Conservation (phyloP, 1,139 yeast genomes). For the Debaryomycetaceae sp. region DNA sequence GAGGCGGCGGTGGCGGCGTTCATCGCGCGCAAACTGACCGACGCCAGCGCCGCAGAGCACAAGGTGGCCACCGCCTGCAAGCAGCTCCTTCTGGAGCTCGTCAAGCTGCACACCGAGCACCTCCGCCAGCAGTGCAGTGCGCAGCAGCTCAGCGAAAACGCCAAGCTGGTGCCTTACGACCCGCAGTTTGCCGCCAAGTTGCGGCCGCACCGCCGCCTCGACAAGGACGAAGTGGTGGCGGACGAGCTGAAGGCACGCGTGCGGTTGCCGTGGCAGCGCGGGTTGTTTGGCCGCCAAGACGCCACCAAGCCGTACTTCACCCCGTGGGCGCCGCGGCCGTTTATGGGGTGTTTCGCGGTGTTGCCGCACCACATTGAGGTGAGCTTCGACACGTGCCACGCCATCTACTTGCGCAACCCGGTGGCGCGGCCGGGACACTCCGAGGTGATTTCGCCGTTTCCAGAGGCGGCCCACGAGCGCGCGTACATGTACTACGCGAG, state of each 20-base stretch:
- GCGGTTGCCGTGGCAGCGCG: constrained; percentile 69
- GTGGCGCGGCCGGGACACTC: constrained; percentile 97
- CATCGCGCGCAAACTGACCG: constrained; percentile 34
- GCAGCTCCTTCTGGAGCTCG: constrained; percentile 52
- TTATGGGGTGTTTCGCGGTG: constrained; percentile 86
- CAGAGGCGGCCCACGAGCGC: constrained; percentile 80
- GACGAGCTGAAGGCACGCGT: constrained; percentile 50
- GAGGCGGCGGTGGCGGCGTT: constrained; percentile 17
- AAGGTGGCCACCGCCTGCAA: constrained; percentile 45
- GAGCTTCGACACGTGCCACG: constrained; percentile 88
- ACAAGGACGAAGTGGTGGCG: constrained; percentile 52
- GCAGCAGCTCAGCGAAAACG: constrained; percentile 24
- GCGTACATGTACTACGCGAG: constrained; percentile 94
- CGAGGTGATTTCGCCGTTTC: constrained; percentile 90
- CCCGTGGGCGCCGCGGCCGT: constrained; percentile 95
- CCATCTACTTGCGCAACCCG: constrained; percentile 92
- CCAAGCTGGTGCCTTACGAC: constrained; percentile 39
- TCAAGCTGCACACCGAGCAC: constrained; percentile 45
- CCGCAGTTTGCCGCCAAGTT: constrained; percentile 57
- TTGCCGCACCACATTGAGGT: constrained; percentile 90
- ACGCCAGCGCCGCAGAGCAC: constrained; percentile 32
- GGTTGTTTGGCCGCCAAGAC: constrained; percentile 74
- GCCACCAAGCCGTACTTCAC: constrained; percentile 82
- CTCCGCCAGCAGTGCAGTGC: constrained; percentile 36
- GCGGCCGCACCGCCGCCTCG: constrained; percentile 40